Conservation (phyloP, 1,284 basidiomycete species). For the Cerioporus squamosus region DNA sequence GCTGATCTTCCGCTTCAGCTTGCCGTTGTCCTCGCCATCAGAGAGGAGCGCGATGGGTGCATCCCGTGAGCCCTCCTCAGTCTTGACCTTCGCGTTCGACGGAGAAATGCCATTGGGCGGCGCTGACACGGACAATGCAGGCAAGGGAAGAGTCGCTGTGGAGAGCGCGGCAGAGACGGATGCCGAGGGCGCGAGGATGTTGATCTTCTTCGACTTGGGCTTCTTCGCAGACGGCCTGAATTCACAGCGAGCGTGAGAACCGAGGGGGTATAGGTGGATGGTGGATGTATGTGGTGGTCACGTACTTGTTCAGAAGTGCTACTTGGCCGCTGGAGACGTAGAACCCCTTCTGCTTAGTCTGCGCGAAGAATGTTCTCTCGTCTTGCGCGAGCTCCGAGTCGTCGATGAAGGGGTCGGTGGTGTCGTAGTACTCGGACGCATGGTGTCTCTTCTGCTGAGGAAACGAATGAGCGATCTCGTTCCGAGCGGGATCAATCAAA, state of each 20-base stretch:
- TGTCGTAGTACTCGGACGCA: conserved; percentile 83
- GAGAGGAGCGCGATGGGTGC: conserved; percentile 56
- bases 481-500: no score
- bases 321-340: conserved; percentile 90
- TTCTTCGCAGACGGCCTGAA: conserved; percentile 59
- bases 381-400: conserved; percentile 93
- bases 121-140: conserved; percentile 20
- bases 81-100: conserved; percentile 17
- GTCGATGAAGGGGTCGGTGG: conserved; percentile 94
- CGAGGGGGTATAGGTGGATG: no score
- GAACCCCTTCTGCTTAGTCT: conserved; percentile 93
- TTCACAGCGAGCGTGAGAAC: not conserved
- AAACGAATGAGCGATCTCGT: not conserved
- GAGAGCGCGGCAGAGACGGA: conserved; percentile 38
- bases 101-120: conserved; percentile 22
- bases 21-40: conserved; percentile 38
- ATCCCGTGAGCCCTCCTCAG: conserved; percentile 53
- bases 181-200: conserved; percentile 35
- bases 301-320: conserved; percentile 77
- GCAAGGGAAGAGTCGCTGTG: conserved; percentile 31
- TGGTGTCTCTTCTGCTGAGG: conserved; percentile 55
- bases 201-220: conserved; percentile 64
- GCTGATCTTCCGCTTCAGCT: conserved; percentile 37
- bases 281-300: conserved; percentile 5
- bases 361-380: conserved; percentile 89